phyloP scores from a whole-genome alignment of 139 green algal genomes.

The Picochlorum sp. region DNA sequence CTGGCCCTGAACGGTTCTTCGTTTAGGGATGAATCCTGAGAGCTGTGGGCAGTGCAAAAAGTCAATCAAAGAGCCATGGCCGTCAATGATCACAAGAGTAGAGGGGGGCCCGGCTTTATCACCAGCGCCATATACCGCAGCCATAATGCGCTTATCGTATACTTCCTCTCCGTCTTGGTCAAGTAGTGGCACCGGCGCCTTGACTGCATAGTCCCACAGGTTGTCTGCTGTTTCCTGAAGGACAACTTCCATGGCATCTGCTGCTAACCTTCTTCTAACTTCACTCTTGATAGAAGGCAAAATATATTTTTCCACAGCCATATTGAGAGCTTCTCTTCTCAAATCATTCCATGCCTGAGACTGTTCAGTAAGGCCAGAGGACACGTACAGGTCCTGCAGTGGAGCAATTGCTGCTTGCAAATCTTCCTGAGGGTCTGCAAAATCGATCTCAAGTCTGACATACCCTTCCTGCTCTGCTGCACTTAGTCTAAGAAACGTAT shows the following conservation, averaged over 20 bases:
- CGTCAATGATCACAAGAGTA: conserved; percentile 64
- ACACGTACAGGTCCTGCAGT: conserved; percentile 21
- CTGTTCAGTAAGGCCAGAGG: conserved; percentile 18
- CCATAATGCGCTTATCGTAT: conserved; percentile 52
- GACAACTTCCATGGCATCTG: conserved; percentile 21
- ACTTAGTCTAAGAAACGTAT: conserved; percentile 49
- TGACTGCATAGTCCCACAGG: conserved; percentile 43
- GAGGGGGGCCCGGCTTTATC: conserved; percentile 35
- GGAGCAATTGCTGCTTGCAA: neutral
- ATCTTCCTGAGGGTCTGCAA: conserved; percentile 2
- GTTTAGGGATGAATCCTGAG: neutral
- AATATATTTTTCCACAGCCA: conserved; percentile 33
- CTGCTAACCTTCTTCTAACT: conserved; percentile 18
- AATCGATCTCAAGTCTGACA: conserved; percentile 29
- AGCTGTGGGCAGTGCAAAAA: conserved; percentile 31
- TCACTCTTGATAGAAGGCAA: conserved; percentile 54
- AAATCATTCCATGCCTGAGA: conserved; percentile 53
- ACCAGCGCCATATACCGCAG: conserved; percentile 55
- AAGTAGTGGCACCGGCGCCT: conserved; percentile 22
- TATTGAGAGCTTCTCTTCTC: conserved; percentile 43
- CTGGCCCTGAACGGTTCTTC: conserved; percentile 1
- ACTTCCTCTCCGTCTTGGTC: conserved; percentile 27
- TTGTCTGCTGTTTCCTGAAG: conserved; percentile 12
- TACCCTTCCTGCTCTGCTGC: conserved; percentile 42
- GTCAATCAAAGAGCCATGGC: conserved; percentile 23